phyloP scores from a whole-genome alignment of 148 eudicot species.

The Vaccinium macrocarpon region DNA sequence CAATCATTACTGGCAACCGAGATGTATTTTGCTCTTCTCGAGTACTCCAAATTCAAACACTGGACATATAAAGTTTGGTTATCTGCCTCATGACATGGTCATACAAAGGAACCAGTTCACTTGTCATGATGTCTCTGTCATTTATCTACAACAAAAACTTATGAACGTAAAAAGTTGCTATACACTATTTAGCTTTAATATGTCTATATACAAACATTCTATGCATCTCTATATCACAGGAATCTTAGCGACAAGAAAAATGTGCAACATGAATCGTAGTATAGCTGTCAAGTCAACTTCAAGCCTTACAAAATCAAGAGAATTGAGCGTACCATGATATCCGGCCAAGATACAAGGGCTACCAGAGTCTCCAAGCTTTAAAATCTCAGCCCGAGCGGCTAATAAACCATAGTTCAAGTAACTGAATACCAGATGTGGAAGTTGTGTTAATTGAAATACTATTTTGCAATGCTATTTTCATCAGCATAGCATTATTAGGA shows the following conservation, averaged over 20 bases:
- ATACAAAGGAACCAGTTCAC: conserved; percentile 12
- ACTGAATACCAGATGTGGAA: conserved; percentile 40
- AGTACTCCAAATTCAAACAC: not conserved
- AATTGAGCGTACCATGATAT: conserved; percentile 54
- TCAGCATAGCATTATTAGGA: not conserved
- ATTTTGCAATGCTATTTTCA: not conserved
- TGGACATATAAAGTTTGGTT: not conserved
- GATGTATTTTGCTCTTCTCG: not conserved
- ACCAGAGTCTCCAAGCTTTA: conserved; percentile 61
- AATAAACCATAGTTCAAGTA: conserved; percentile 90
- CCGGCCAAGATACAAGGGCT: conserved; percentile 78
- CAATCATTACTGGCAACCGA: not conserved
- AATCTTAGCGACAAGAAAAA: not conserved
- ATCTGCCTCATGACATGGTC: not conserved
- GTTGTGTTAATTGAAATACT: not conserved
- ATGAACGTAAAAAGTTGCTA: not conserved
- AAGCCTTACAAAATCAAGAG: conserved; percentile 7
- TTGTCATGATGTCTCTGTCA: not conserved
- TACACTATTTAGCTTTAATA: not conserved
- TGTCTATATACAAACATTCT: not conserved
- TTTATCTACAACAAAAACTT: not conserved
- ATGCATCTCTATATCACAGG: not conserved
- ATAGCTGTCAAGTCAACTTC: not conserved
- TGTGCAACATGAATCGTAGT: not conserved
- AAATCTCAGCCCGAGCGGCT: conserved; percentile 97